Evolutionary conservation across 2,329 filamentous ascomycete species (phyloP), one percentile per base, ranked within the genome.

Genomic region (Paecilomyces sp.): DNA sequence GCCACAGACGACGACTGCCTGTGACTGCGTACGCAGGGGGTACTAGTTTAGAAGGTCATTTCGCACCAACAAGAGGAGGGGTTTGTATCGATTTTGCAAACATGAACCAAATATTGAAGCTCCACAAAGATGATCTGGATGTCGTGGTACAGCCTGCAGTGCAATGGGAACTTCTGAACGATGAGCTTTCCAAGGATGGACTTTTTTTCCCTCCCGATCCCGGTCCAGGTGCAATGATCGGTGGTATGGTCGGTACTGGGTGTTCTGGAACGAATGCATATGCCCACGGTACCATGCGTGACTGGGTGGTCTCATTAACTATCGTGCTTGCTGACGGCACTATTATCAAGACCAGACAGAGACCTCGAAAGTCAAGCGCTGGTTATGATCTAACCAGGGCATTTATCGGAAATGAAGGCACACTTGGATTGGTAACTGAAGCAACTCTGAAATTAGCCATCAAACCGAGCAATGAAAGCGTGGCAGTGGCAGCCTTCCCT

Each of bases 151-250:
- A 91, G 74, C 88, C 89, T 5, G 92, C 90, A 1, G 85, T 96
- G 9, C 90, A 91, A 12, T 97, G 92, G 92, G 90, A 96, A 76
- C 72, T 82, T 8, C 79, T 97, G 47, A 96, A 96, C 70, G 90
- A 94, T 68, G 81, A 88, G 63, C 82, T 97, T 22, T 81, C 79
- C 6, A 81, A 86, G 55, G 81, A 90, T 61, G 89, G 88, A 30
- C 83, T 97, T 3, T 96, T 96, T 81, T 96, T 96, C 77, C 92
- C 92, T 24, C 92, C 91, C 0, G 92, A 96, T 73, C 92, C 92
- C 18, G 92, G 92, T 57, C 92, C 92, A 57, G 91, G 92, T 18
- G 92, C 92, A 62, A 91, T 91, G 87, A 96, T 96, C 67, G 92
- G 92, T 59, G 92, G 92, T 58, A 81, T 81, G 79, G 76, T 81